Percentiles rank a stretch among this genome's conserved stretches.
Conservation (phyloP, 2,329 filamentous ascomycete genomes). For the Lasiodiplodia sp. region DNA sequence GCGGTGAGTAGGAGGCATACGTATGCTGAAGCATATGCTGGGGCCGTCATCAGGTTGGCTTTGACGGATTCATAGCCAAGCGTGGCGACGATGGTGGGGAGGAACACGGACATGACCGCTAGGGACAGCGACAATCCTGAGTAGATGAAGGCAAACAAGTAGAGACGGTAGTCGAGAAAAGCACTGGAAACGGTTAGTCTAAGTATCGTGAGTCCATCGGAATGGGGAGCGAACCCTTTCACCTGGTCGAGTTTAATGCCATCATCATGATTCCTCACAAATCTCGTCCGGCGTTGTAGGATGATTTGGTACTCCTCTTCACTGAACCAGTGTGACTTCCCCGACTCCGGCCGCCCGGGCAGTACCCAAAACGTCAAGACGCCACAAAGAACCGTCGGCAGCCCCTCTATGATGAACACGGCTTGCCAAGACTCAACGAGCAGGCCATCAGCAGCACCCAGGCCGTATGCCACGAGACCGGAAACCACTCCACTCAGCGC, state of each 20-base stretch:
- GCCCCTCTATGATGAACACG: neutral
- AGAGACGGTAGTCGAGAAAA: neutral
- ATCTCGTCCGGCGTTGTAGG: neutral
- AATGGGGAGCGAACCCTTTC: neutral
- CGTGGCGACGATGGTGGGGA: neutral
- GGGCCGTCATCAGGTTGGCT: slow-evolving; percentile 4
- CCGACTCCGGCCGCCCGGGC: neutral
- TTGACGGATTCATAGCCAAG: neutral
- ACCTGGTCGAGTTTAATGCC: neutral
- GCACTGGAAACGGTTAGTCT: neutral
- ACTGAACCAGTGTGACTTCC: neutral
- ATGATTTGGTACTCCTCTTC: neutral
- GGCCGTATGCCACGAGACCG: neutral
- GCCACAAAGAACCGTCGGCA: neutral
- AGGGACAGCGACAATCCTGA: neutral
- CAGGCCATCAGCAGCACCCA: neutral
- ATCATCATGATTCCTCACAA: neutral
- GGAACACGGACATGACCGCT: neutral
- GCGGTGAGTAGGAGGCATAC: neutral
- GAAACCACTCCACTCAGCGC: neutral
- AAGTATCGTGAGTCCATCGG: neutral
- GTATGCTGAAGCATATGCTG: neutral
- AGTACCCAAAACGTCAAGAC: neutral
- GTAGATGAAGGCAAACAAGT: neutral
- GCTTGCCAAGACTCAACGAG: neutral